Evolutionary conservation across 2,329 filamentous ascomycete genomes (phyloP), one percentile per base, ranked within the genome.

Genomic region (Colletotrichum sp.): DNA sequence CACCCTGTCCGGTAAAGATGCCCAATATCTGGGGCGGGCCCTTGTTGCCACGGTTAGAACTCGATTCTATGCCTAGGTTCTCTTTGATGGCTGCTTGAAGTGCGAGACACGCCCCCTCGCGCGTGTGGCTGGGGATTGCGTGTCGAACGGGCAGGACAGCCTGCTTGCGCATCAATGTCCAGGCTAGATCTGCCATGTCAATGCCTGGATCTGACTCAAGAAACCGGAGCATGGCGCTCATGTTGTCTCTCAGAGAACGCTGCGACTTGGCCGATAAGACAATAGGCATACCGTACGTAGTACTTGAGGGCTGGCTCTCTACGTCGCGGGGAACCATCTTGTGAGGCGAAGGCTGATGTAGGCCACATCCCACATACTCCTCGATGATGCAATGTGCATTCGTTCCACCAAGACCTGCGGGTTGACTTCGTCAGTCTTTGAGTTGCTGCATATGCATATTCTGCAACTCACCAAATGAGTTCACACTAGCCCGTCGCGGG

Each of bases 381-480:
- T 73, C 71, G 8, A 73, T 24, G 32, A 73, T 70, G 28, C 34
- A 52, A 13, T 73, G 71, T 26, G 71, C 71, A 32, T 73, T 73
- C 13, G 71, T 73, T 4, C 71, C 71, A 12, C 71, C 71, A 15
- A 73, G 70, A n/a, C 71, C 71, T 72, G 26, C 16, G 7, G 24
- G 24, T 3, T 15, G 22, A n/a, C 26, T 26, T 32, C 26, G 22
- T 36, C 36, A 48, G 22, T 22, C 8, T 22, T 36, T 63, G 59
- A 63, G 59, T 5, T n/a, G 30, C 59, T n/a, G 15, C 22, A 68
- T 52, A 18, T n/a, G 13, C n/a, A 32, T 32, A n/a, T 0, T 18
- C 13, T 22, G 48, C 8, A 34, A 24, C 32, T 72, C 55, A 59
- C 87, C 87, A 71, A 88, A 88, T 7, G 83, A 85, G 36, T 75